These are phyloP conservation scores for Ophiocordyceps polyrhachis-furcata DNA, from an alignment of 2,329 filamentous ascomycete genomes.

Conservation along the genomic window DNA sequence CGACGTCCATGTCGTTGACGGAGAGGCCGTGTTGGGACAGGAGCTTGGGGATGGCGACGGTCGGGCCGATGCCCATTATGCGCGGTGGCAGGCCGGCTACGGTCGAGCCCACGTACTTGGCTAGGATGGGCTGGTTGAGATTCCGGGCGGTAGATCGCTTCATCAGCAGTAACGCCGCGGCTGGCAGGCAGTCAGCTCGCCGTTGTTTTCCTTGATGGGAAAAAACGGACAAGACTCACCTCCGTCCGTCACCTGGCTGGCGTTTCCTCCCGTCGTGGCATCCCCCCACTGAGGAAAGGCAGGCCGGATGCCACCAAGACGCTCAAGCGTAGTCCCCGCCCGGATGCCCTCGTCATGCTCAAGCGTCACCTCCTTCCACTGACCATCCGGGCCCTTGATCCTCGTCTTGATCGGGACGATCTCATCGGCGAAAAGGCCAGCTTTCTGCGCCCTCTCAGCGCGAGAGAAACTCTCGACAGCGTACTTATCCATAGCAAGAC, in stretches of 20 bases:
- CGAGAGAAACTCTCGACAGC: constrained; percentile 75
- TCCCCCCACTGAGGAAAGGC: constrained; percentile 85
- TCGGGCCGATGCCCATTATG: constrained; percentile 90
- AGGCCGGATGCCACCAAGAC: constrained; percentile 64
- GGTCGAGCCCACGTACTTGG: constrained; percentile 85
- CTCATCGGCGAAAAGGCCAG: constrained; percentile 83
- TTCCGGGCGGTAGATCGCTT: constrained; percentile 76
- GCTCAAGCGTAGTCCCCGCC: constrained; percentile 72
- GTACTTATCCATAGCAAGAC: constrained; percentile 67
- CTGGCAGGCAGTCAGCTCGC: no score
- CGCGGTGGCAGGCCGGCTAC: constrained; percentile 78
- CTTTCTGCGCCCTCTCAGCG: constrained; percentile 79
- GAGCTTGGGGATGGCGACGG: constrained; percentile 62
- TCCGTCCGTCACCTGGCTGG: constrained; percentile 87
- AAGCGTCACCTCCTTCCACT: constrained; percentile 58
- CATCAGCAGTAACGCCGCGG: constrained; percentile 81
- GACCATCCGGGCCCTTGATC: constrained; percentile 68
- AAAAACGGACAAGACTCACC: no score
- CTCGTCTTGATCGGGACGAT: constrained; percentile 73
- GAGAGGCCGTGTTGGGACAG: constrained; percentile 60
- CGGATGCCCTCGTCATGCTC: constrained; percentile 81
- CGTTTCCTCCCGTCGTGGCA: constrained; percentile 79
- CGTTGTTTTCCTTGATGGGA: no score
- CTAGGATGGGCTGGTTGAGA: constrained; percentile 78
- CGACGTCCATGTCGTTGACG: constrained; percentile 68